phyloP scores from a whole-genome alignment of 305 asterid species.

The Fraxinus angustifolia region DNA sequence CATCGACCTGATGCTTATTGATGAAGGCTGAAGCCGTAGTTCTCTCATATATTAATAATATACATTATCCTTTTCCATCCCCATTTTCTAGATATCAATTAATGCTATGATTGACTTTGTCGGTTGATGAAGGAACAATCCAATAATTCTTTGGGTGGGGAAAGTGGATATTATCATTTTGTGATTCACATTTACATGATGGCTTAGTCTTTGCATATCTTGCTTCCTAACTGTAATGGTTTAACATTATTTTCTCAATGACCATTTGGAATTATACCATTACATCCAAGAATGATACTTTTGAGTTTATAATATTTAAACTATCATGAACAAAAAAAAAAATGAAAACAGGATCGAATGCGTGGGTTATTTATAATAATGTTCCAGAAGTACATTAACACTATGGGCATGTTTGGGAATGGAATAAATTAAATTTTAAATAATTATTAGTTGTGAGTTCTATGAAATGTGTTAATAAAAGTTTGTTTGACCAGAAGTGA shows the following conservation, averaged over 20 bases:
- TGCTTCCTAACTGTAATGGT: not conserved
- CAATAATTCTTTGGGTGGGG: not conserved
- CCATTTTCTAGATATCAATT: not conserved
- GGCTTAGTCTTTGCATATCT: not conserved
- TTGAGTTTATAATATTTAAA: not conserved
- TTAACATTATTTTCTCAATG: not conserved
- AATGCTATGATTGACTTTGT: not conserved
- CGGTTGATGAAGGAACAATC: not conserved
- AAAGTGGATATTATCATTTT: not conserved
- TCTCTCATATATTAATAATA: not conserved
- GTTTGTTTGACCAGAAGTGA: not conserved
- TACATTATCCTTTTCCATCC: not conserved
- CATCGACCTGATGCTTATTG: constrained; percentile 1
- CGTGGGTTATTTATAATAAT: not conserved
- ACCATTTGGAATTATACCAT: not conserved
- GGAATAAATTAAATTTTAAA: not conserved
- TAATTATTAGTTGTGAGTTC: not conserved
- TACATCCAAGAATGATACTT: not conserved
- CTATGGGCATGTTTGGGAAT: not conserved
- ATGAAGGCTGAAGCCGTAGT: not conserved
- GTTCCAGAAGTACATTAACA: not conserved
- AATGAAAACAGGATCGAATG: not conserved
- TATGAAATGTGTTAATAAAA: not conserved
- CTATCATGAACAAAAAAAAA: not conserved
- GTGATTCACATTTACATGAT: not conserved